Evolutionary conservation across 2,329 filamentous ascomycete genomes (phyloP), one percentile per base, ranked within the genome.

Genomic region (Colletotrichum brevisporum): DNA sequence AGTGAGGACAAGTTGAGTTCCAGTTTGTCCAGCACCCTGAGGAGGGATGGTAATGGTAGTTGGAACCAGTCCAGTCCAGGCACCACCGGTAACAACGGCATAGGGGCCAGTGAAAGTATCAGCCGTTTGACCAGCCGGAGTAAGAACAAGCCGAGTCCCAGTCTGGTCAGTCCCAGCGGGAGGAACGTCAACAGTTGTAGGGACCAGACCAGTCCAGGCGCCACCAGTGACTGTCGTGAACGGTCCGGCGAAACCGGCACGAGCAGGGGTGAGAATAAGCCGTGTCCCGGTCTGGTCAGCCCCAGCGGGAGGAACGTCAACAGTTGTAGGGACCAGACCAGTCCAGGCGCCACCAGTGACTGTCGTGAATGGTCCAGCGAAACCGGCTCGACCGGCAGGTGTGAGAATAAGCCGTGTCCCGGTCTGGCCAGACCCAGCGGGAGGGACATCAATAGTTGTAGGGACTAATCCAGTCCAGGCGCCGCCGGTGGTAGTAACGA

Each of bases 401-500:
- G 9, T 47, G 6, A 58, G 24, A n/a, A 58, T n/a, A 31, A 58
- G 24, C 10, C 26, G 27, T 4, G 57, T 61, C 24, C 57, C 57
- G 4, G 41, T 47, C 9, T 21, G 18, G 24, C 47, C 55, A 2
- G 27, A 24, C 27, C 21, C 39, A 4, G 13, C 18, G 6, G 55
- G 55, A n/a, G 55, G 27, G 36, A 58, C 12, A 5, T 36, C 45
- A 10, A 58, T 15, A 5, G 55, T 47, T 6, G 55, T 58, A 24
- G 55, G 55, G 6, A 27, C 39, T 31, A 16, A n/a, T n/a, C n/a
- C 15, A 58, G 13, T 6, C n/a, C n/a, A n/a, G n/a, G n/a, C n/a
- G n/a, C n/a, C n/a, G n/a, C n/a, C n/a, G n/a, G n/a, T n/a, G n/a
- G 55, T 57, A 9, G 54, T 57, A 36, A n/a, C n/a, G n/a, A 57